Evolutionary conservation across 352 stramenopile species (phyloP), one percentile per base, ranked within the genome.

Genomic region (Pythium scleroteichum): DNA sequence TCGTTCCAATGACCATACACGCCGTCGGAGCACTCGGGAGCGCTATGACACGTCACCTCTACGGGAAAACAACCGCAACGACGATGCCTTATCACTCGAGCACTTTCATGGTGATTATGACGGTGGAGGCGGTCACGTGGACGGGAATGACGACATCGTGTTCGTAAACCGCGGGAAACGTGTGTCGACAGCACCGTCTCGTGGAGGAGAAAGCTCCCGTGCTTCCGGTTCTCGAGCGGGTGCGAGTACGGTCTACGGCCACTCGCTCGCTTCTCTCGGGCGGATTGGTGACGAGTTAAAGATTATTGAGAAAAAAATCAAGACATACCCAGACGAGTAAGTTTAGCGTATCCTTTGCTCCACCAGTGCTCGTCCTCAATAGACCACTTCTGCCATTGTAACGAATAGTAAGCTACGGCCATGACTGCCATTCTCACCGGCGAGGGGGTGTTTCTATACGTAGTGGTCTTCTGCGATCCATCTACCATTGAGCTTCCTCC

Each of bases 251-350:
- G 58, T 85, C 27, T 82, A 85, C 29, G 59, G 53, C 40, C 75
- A 65, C 62, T 88, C 82, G 4, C 51, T 92, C 14, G 72, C 73
- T 2, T 85, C 78, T 2, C 66, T 91, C 38, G 66, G 76, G 16
- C 82, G 82, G 14, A 73, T 92, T 32, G 71, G 78, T 27, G 64
- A 82, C 4, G 82, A 90, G 53, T 61, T 92, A 33, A 79, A 89
- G 61, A 75, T 72, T n/a, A 79, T 92, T 44, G 80, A 89, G 59
- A 82, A 75, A 50, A 82, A 87, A 54, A 86, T 92, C 57, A 64
- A 75, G 65, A 65, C 66, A 16, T 73, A 73, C 40, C 66, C 62
- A 19, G 68, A 77, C 17, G 49, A 61, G 39, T 66, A 48, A 51
- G 22, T 13, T 14, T 17, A 22, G 3, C n/a, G 14, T 39, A 32